Evolutionary conservation across 1,284 basidiomycete species (phyloP), one percentile per base, ranked within the genome.

Genomic region (Marasmius fiardii): DNA sequence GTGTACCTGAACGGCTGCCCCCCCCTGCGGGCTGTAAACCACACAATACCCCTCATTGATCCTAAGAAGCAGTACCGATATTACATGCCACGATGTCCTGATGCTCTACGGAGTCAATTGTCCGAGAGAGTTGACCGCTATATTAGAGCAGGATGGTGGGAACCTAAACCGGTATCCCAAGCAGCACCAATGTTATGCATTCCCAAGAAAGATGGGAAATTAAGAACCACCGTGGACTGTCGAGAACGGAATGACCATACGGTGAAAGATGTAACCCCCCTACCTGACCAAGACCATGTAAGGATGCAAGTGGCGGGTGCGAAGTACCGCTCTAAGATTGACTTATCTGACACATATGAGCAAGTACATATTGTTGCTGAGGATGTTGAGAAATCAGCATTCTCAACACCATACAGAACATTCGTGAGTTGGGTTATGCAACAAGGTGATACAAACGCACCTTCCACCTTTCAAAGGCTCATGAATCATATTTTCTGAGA

Each of bases 191-290:
- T n/a, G n/a, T n/a, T n/a, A n/a, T n/a, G n/a, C n/a, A n/a, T n/a
- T n/a, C n/a, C n/a, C n/a, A n/a, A n/a, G n/a, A n/a, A n/a, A n/a
- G n/a, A n/a, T n/a, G n/a, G n/a, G n/a, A n/a, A n/a, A n/a, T n/a
- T n/a, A n/a, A n/a, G n/a, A n/a, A n/a, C n/a, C n/a, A n/a, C n/a
- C n/a, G n/a, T n/a, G n/a, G 64, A 1, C n/a, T n/a, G n/a, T n/a
- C n/a, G n/a, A n/a, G n/a, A n/a, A 75, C 76, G 51, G 63, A n/a
- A n/a, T n/a, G n/a, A 69, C 0, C 76, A 76, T 53, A 75, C 71
- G 0, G 28, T 67, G 0, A 74, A 76, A 47, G 45, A 68, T 51
- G 64, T 72, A 0, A 73, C 70, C 0, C 75, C 71, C 1, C 57
- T 76, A 47, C 73, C 72, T 1, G 71, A 74, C 51, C 70, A 71